These are phyloP conservation scores for Henningerozyma blattae DNA, from an alignment of 805 yeast species.

Conservation along the genomic window DNA sequence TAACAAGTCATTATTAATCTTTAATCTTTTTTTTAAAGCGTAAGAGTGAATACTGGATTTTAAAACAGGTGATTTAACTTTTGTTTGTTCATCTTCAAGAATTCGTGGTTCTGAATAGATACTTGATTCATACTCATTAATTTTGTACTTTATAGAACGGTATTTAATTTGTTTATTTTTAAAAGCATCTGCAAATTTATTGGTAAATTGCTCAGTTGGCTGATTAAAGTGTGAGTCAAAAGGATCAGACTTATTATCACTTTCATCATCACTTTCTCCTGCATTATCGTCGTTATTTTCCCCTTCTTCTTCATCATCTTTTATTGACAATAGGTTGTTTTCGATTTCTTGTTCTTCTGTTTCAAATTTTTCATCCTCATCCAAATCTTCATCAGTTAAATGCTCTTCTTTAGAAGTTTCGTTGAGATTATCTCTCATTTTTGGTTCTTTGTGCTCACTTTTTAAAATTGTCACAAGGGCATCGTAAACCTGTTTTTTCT, in stretches of 20 bases:
- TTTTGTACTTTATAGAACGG: slow-evolving; percentile 10
- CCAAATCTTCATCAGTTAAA: slow-evolving; percentile 10
- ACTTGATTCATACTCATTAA: slow-evolving; percentile 11
- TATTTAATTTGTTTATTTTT: slow-evolving; percentile 20
- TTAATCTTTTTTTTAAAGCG: slow-evolving; percentile 35
- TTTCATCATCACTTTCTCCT: slow-evolving; percentile 24
- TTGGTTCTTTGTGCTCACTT: slow-evolving; percentile 29
- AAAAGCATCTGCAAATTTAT: slow-evolving; percentile 26
- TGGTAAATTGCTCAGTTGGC: slow-evolving; percentile 26
- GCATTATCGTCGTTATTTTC: slow-evolving; percentile 19
- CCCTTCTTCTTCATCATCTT: slow-evolving; percentile 17
- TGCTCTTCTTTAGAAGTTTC: slow-evolving; percentile 3
- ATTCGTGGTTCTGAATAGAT: slow-evolving; percentile 19
- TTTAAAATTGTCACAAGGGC: slow-evolving; percentile 54
- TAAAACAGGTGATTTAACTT: slow-evolving; percentile 12
- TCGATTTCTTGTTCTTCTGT: slow-evolving; percentile 22
- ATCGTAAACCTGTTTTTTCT: slow-evolving; percentile 41
- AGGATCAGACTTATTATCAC: slow-evolving; percentile 47
- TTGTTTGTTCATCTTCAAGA: slow-evolving; percentile 5
- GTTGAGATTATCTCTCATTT: too few relatives aligned
- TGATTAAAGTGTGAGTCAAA: slow-evolving; percentile 66
- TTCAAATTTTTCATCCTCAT: slow-evolving; percentile 17
- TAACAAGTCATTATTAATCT: slow-evolving; percentile 19
- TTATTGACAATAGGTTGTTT: slow-evolving; percentile 7
- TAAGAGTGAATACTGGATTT: slow-evolving; percentile 22